Conservation (phyloP, 106 monocot species). For the Allium fistulosum region DNA sequence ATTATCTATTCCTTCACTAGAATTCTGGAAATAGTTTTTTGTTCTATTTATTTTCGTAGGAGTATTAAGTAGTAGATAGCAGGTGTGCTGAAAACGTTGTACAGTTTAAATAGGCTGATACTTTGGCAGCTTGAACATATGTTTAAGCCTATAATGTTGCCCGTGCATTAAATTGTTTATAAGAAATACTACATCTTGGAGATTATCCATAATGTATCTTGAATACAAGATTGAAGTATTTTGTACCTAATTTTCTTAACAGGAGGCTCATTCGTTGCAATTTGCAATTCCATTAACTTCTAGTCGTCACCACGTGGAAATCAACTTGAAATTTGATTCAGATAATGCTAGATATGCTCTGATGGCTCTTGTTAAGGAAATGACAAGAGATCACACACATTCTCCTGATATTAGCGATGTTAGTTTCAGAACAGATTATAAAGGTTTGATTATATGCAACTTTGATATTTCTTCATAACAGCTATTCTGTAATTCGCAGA, state of each 20-base stretch:
- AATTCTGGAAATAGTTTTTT: too few relatives aligned
- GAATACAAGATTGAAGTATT: background rate
- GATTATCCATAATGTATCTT: too few relatives aligned
- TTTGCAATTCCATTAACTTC: conserved; percentile 26
- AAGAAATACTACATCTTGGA: too few relatives aligned
- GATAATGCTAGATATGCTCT: conserved; percentile 32
- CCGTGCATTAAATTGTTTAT: background rate
- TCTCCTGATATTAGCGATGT: conserved; percentile 25
- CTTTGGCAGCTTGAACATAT: background rate
- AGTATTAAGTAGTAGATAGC: too few relatives aligned
- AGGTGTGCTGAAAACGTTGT: too few relatives aligned
- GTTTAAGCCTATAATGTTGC: background rate
- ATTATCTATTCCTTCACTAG: too few relatives aligned
- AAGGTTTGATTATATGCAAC: conserved; percentile 17
- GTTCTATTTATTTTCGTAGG: too few relatives aligned
- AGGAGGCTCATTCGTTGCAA: conserved; percentile 15
- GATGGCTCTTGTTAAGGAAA: conserved; percentile 34
- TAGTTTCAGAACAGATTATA: conserved; percentile 25
- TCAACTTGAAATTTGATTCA: conserved; percentile 24
- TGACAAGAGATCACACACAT: background rate
- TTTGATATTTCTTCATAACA: background rate
- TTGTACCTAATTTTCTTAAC: background rate
- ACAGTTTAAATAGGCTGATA: too few relatives aligned
- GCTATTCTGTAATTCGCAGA: too few relatives aligned
- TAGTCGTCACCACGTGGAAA: conserved; percentile 38